Evolutionary conservation across 495 filamentous ascomycete species (phyloP).

Genomic region (Hypoxylon rickii): DNA sequence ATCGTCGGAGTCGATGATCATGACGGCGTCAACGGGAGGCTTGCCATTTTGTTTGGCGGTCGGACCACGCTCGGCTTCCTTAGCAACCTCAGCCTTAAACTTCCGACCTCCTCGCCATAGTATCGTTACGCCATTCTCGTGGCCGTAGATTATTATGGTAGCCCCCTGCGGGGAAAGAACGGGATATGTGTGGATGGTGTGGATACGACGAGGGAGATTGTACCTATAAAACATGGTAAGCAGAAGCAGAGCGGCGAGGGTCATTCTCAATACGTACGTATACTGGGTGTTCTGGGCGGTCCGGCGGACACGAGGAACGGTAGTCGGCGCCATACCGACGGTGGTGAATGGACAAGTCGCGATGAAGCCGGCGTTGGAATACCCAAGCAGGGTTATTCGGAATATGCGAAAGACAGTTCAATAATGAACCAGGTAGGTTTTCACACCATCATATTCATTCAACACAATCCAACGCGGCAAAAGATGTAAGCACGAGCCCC

Average conservation of each 20-base stretch:
- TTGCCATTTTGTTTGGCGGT: constrained; percentile 51
- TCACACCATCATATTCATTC: not conserved
- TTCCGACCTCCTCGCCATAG: constrained; percentile 79
- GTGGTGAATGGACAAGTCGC: constrained; percentile 15
- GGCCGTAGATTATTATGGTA: constrained; percentile 79
- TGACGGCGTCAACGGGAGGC: constrained; percentile 60
- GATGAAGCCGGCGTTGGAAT: constrained; percentile 1
- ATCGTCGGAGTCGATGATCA: constrained; percentile 82
- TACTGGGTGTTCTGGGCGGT: constrained; percentile 45
- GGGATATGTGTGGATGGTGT: constrained; percentile 76
- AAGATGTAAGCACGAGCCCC: too few species aligned
- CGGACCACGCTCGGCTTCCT: constrained; percentile 35
- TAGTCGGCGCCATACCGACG: constrained; percentile 24
- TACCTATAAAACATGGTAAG: constrained; percentile 59
- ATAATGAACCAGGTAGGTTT: not conserved
- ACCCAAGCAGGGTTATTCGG: not conserved
- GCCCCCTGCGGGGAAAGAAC: constrained; percentile 80
- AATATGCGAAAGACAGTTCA: not conserved
- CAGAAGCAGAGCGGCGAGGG: not conserved
- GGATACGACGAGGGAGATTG: constrained; percentile 71
- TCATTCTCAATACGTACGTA: constrained; percentile 25
- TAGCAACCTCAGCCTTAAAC: constrained; percentile 54
- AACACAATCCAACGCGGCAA: not conserved
- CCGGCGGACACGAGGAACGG: constrained; percentile 39
- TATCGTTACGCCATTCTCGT: constrained; percentile 75